Evolutionary conservation across 78 protist species (phyloP), one percentile per base, ranked within the genome.

Genomic region (Dictyostelium purpureum): DNA sequence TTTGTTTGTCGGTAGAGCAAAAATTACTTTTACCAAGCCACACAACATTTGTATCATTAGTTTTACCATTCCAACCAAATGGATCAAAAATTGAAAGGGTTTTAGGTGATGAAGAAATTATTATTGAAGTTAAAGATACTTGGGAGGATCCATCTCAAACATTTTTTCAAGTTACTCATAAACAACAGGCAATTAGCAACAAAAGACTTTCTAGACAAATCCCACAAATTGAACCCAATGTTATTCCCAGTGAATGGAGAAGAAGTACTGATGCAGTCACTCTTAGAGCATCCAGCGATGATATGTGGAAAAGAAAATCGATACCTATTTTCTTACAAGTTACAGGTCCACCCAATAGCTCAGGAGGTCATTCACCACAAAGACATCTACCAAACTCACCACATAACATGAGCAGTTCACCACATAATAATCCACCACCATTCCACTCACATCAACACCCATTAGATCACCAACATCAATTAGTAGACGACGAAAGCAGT

Each of bases 111-210:
- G 92, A 85, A 2, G 92, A 85, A 54, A 45, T 73, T 10, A 35
- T 85, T 40, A 85, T 85, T 21, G 74, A 45, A 4, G 52, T 70
- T 4, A 85, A 85, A 33, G 92, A 85, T 57, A 59, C 83, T 14
- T 85, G 92, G 92, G 83, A 85, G 12, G 92, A 85, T 31, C 92
- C 92, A 19, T 70, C 82, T 7, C 92, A 73, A 42, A 85, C 92
- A 7, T 85, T 73, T 28, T 85, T 85, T 37, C 69, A 56, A 31
- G 92, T 85, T 21, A 70, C 76, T 4, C 75, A 85, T 14, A 51
- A 65, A 35, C 40, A 35, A 26, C 92, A 85, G 42, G 77, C 76
- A 33, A 37, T 82, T n/a, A 21, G 26, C 21, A 73, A 73, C 33
- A 85, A 85, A 52, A 19, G 92, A 40, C n/a, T 73, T 7, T 85